phyloP scores from a whole-genome alignment of 345 rosid genomes.

The Luvunga scandens region DNA sequence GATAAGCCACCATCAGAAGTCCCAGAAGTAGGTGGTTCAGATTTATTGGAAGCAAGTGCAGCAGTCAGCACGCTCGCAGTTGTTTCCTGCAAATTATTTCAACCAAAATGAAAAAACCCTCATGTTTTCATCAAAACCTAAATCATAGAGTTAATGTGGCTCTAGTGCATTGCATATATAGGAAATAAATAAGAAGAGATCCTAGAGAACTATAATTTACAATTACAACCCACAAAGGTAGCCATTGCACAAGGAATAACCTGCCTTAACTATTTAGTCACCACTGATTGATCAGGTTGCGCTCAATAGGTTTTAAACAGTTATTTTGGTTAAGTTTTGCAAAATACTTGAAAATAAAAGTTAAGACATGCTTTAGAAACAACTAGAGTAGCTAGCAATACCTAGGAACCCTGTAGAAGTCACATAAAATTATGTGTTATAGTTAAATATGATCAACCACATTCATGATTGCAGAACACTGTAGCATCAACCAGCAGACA shows the following conservation, averaged over 20 bases:
- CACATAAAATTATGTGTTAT: background rate
- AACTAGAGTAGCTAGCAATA: background rate
- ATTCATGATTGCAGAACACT: background rate
- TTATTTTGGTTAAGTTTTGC: background rate
- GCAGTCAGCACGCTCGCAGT: constrained; percentile 69
- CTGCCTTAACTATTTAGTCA: background rate
- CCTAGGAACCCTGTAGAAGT: background rate
- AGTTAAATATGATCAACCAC: background rate
- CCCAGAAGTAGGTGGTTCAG: constrained; percentile 43
- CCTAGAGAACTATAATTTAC: background rate
- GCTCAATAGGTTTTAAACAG: background rate
- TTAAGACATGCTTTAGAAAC: background rate
- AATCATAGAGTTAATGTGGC: background rate
- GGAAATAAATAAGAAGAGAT: background rate
- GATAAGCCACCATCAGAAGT: constrained; percentile 31
- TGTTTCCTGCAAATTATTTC: constrained; percentile 56
- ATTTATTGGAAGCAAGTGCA: constrained; percentile 63
- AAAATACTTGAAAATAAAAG: background rate
- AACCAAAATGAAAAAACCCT: background rate
- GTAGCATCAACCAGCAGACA: background rate
- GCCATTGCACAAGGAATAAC: background rate
- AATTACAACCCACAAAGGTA: background rate
- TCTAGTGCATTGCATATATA: background rate
- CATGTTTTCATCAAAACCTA: background rate
- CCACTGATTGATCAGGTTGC: background rate